Evolutionary conservation across 108 stramenopile genomes (phyloP), one percentile per base, ranked within the genome.

Genomic region (Pseudonitzschia multiseries): DNA sequence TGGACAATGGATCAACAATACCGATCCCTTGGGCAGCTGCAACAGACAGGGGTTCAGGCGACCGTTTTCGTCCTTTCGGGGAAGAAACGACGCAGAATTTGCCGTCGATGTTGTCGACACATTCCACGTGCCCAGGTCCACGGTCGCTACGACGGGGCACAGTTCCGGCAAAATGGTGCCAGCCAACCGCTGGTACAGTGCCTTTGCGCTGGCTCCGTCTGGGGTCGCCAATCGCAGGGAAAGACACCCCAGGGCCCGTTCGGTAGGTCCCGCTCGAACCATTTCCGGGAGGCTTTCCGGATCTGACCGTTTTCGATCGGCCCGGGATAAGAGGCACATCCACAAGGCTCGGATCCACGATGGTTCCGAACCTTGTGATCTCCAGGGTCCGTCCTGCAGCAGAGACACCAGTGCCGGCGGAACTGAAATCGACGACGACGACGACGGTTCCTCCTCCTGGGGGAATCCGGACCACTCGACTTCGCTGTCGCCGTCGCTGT

Each of bases 11-110:
- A 87, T 26, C 1, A 87, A 20, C 4, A 87, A 2, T 0, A 78
- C 72, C 8, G 84, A 48, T 29, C 84, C 84, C 40, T 52, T 56
- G 6, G 84, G 87, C 27, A 88, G 62, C 60, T 88, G 87, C 71
- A 85, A 61, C 24, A 61, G 66, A 43, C 53, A 71, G 28, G 82
- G 79, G 14, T 28, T 26, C 5, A 88, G 29, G 32, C 80, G 74
- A 21, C 76, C 80, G 17, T 41, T 60, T 14, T 0, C 32, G n/a
- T 70, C 43, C 65, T 86, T 85, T 43, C 33, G 43, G 8, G 83
- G 79, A 44, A 64, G 14, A 2, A 69, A 51, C 20, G 59, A 22
- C 20, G 13, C 2, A 20, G 54, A 8, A 42, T 22, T 22, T 24
- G 28, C 15, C 32, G 31, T 48, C 28, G 2, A 8, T 33, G 29